A percentile compares a stretch with the other conserved stretches of the same genome.
Evolutionary conservation across 2,329 filamentous ascomycete species (phyloP).

Genomic region (Aspergillus sp.): DNA sequence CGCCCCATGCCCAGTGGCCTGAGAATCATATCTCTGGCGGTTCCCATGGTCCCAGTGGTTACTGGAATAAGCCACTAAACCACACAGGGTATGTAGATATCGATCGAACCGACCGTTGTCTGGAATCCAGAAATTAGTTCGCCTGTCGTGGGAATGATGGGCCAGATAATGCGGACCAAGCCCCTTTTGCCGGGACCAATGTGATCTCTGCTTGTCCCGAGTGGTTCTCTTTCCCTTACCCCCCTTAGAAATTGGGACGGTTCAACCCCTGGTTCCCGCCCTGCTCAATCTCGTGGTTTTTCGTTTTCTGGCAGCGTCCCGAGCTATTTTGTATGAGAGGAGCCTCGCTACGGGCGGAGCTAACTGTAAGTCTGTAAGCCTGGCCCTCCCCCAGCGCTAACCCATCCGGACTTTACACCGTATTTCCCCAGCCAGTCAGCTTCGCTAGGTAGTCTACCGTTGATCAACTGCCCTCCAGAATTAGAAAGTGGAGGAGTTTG

Average conservation of each 20-base stretch:
- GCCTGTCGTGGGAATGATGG: neutral
- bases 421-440: conserved; percentile 6
- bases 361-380: neutral
- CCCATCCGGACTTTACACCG: neutral
- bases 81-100: neutral
- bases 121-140: neutral
- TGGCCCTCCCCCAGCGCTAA: conserved; percentile 1
- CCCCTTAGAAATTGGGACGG: neutral
- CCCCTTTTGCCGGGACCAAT: neutral
- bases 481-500: neutral
- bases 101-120: neutral
- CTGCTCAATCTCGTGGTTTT: neutral
- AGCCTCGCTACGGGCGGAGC: conserved; percentile 5
- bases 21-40: neutral
- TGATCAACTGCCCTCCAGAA: neutral
- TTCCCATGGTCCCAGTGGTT: neutral
- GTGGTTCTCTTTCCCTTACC: too few species aligned
- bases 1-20: conserved; percentile 4
- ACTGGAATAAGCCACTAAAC: neutral
- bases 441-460: neutral
- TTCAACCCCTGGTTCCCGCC: conserved; percentile 13
- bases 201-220: neutral
- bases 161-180: neutral
- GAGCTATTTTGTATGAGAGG: neutral
- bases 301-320: conserved; percentile 2